Conservation (phyloP, 768 basidiomycete genomes). For the Mycena epipterygia region DNA sequence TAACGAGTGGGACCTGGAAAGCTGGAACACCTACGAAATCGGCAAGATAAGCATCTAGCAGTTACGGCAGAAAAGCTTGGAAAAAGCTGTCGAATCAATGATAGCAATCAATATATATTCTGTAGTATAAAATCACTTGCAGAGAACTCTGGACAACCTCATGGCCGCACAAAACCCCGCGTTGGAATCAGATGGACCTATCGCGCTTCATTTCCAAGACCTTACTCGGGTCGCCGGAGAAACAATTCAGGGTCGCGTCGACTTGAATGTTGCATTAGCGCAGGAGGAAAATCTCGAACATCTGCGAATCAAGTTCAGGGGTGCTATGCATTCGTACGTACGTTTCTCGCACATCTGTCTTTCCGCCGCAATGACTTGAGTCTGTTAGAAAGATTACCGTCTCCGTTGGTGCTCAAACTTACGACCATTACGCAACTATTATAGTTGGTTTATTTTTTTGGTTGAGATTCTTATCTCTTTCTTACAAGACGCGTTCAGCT, state of each 20-base stretch:
- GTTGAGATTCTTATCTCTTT: neutral
- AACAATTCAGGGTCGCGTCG: slow-evolving; percentile 17
- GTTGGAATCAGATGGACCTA: slow-evolving; percentile 11
- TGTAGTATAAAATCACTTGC: neutral
- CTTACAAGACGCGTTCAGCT: slow-evolving; percentile 6
- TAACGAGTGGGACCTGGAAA: no score
- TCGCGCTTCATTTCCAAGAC: slow-evolving; percentile 25
- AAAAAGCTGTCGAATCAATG: neutral
- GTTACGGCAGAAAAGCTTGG: neutral
- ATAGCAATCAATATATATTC: neutral
- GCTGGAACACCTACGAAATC: no score
- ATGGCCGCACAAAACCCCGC: neutral
- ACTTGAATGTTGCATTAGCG: slow-evolving; percentile 25
- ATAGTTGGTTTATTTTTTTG: neutral
- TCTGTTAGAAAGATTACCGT: slow-evolving; percentile 7
- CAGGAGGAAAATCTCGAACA: slow-evolving; percentile 31
- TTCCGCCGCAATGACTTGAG: neutral
- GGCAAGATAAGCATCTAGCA: neutral
- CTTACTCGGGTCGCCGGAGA: slow-evolving; percentile 29
- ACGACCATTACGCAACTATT: neutral
- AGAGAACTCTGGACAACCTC: neutral
- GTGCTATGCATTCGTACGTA: slow-evolving; percentile 17
- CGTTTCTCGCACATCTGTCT: neutral
- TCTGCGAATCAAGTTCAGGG: slow-evolving; percentile 22
- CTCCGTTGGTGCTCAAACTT: neutral